Evolutionary conservation across 2,329 filamentous ascomycete species (phyloP).

Genomic region (Magnaporthiopsis rhizophila): DNA sequence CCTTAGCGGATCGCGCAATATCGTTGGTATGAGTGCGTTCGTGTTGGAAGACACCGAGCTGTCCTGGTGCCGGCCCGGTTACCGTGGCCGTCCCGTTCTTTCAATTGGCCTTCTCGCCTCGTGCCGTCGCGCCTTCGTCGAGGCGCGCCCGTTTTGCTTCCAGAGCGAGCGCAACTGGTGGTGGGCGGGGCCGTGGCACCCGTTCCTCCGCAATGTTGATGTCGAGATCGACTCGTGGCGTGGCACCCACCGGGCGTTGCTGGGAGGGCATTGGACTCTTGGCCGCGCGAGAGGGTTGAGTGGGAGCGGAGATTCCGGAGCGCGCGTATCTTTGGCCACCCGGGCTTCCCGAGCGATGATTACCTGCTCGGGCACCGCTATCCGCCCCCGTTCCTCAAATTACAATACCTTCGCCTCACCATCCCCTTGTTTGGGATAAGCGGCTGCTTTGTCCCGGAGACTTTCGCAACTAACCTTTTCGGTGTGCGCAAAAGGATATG

Average conservation of each 20-base stretch:
- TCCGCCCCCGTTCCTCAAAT: neutral
- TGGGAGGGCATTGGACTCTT: neutral
- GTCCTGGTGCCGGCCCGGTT: neutral
- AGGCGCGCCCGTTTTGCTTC: neutral
- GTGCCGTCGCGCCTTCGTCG: neutral
- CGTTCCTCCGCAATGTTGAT: neutral
- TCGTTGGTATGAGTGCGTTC: neutral
- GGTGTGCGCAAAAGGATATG: neutral
- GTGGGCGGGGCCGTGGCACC: neutral
- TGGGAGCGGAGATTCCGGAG: neutral
- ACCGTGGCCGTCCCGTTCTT: neutral
- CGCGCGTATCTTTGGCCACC: neutral
- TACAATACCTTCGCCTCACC: neutral
- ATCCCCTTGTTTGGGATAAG: neutral
- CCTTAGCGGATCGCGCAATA: neutral
- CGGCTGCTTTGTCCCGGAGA: neutral
- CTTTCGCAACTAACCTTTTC: neutral
- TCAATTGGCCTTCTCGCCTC: neutral
- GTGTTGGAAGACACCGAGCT: neutral
- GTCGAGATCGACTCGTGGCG: neutral
- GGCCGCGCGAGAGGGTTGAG: neutral
- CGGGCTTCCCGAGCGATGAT: neutral
- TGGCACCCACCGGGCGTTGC: neutral
- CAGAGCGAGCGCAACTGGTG: neutral
- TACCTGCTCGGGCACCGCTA: neutral